Base-by-base conservation (phyloP, 208 protist genomes). In the Novymonas esmeraldas region DNA sequence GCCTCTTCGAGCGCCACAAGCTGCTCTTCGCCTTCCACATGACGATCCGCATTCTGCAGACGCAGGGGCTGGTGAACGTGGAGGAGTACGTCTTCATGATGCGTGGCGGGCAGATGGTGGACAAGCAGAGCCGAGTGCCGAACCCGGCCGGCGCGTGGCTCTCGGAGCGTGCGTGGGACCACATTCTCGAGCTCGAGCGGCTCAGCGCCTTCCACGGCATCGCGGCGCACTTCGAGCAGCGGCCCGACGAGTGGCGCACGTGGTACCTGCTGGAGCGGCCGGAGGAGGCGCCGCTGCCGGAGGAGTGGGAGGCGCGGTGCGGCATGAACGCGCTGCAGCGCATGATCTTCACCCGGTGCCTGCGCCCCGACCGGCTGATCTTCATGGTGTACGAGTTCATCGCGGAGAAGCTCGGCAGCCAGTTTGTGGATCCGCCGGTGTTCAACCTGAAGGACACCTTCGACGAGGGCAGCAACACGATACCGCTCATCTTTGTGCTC, bases 11-110 rank as follows among this genome's bases (percentile, higher is more conserved):
- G 84, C 86, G 89, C 38, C 98, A 99, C 90, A 99, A 99, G 83
- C 82, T 99, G 20, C 94, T 99, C 31, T 99, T 99, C 36, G 93
- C 98, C 41, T 99, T 99, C 81, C 98, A 99, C 81, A 98, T 99
- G 90, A 98, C 96, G 61, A 95, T 98, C 31, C 95, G 95, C 76
- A 98, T 99, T 51, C 59, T 99, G 64, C 86, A 95, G 64, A 84
- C 79, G n/a, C 77, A 95, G 72, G 84, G 85, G 11, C 49, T 57
- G 29, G 73, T 99, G 58, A 98, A 98, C 73, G 20, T 88, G 22
- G 93, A 98, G 68, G 99, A 99, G 87, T 99, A 99, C 85, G 75
- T 96, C 22, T 99, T 99, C 84, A 90, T 99, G 44, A 94, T 99
- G 77, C 89, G 96, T 10, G 98, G 98, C 33, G 97, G 96, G 10